Evolutionary conservation across 108 stramenopile genomes (phyloP), one percentile per base, ranked within the genome.

Genomic region (Licmophora abbreviata): DNA sequence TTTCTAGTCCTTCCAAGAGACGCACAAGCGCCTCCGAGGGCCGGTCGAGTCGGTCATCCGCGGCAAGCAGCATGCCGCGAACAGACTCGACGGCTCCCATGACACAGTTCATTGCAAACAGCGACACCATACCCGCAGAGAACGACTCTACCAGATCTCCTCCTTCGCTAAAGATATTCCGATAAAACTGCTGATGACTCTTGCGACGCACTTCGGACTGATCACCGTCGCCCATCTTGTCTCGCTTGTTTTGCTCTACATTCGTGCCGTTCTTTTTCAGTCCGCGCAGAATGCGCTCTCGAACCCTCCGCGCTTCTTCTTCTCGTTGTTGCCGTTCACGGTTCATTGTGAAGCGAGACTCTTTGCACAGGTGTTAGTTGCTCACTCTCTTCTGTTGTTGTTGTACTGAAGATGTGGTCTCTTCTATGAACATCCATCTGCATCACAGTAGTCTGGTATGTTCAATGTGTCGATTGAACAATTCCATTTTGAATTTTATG

Each of bases 151-250:
- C 20, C 24, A 66, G 52, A 49, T 72, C 69, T 4, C 64, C 69
- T 28, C 69, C 69, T 34, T 14, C 26, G 17, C 52, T 15, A 44
- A 45, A 71, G 1, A 71, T 26, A 8, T 65, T 35, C 14, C 63
- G 48, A 20, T 37, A 33, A 40, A 27, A 25, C 20, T 71, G 47
- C 14, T 61, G 23, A 8, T 46, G 8, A 20, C 29, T 30, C 22
- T 29, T n/a, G 12, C 27, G 9, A 2, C 12, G 29, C 14, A 64
- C 48, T 7, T 51, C 6, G 10, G 52, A 23, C 30, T 71, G 69
- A 44, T 74, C 73, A 6, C 68, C 70, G 35, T 70, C 46, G 29
- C 67, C 73, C n/a, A 42, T 59, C 14, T 67, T 67, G 40, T 74
- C 63, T 11, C 30, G 23, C 29, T 64, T 68, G 24, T 68, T 61